Conservation (phyloP, 441 rosid species). For the Adansonia rubrostipa region DNA sequence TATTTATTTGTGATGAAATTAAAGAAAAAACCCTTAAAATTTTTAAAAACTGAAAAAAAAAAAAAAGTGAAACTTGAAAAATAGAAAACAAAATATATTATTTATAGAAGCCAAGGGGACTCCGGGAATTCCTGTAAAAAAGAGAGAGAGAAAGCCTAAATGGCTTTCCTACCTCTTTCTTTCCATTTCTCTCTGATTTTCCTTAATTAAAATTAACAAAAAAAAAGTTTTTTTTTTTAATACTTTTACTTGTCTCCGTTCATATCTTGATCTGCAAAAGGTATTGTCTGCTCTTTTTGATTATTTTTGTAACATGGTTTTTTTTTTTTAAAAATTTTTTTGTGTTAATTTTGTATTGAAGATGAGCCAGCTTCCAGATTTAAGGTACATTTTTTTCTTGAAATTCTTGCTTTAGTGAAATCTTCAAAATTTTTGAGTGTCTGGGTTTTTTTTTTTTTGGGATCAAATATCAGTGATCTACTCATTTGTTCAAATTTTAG, state of each 20-base stretch:
- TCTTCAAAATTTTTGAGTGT: not conserved
- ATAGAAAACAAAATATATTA: not conserved
- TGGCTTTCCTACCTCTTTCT: slow-evolving; percentile 25
- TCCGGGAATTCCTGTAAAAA: slow-evolving; percentile 45
- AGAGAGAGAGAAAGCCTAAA: slow-evolving; percentile 34
- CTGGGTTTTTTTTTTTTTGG: not conserved
- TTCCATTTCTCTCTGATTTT: slow-evolving; percentile 24
- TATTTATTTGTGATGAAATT: not conserved
- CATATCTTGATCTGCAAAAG: slow-evolving; percentile 54
- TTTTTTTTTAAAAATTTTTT: not conserved
- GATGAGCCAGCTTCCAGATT: slow-evolving; percentile 41
- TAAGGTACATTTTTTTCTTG: slow-evolving; percentile 38
- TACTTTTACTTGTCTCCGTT: not conserved
- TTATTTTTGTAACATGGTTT: slow-evolving; percentile 19
- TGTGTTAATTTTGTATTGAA: slow-evolving; percentile 25
- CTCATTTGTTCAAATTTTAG: slow-evolving; percentile 20
- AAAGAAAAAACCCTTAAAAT: not conserved
- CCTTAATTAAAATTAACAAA: slow-evolving; percentile 24
- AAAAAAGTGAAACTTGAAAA: not conserved
- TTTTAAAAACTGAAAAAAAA: not conserved
- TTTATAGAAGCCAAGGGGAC: slow-evolving; percentile 36
- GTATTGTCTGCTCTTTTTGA: slow-evolving; percentile 18
- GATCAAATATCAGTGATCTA: slow-evolving; percentile 25
- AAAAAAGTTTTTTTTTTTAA: slow-evolving; percentile 22
- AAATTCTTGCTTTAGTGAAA: not conserved